Conservation (phyloP, 129 eudicot species). For the Flaveria brownii region DNA sequence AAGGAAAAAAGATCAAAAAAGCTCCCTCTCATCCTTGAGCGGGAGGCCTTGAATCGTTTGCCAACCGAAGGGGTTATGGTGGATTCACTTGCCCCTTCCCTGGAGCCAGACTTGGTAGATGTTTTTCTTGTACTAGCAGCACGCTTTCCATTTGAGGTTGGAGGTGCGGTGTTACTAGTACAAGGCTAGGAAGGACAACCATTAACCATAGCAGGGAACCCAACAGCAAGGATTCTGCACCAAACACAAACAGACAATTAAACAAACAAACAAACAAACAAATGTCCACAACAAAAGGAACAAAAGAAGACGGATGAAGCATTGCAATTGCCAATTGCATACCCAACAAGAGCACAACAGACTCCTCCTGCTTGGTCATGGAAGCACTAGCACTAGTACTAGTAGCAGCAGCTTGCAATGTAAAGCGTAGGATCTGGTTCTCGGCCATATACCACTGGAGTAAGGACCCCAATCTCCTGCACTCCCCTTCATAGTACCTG, state of each 20-base stretch:
- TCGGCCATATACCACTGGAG: conserved; percentile 82
- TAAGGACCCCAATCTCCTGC: conserved; percentile 74
- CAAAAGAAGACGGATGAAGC: neutral
- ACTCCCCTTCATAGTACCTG: conserved; percentile 76
- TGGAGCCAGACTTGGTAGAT: no score
- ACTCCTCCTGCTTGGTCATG: conserved; percentile 97
- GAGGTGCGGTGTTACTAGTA: no score
- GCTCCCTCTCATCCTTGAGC: no score
- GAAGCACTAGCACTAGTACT: conserved; percentile 45
- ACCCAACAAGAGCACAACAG: conserved; percentile 99
- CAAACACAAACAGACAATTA: neutral
- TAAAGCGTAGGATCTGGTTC: conserved; percentile 79
- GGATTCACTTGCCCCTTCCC: no score
- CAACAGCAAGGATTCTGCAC: conserved; percentile 99
- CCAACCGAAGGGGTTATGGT: no score
- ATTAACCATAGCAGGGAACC: conserved; percentile 99
- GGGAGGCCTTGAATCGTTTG: no score
- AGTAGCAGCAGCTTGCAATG: conserved; percentile 57
- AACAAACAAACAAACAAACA: no score
- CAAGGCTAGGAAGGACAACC: conserved; percentile 55
- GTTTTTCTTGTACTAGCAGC: no score
- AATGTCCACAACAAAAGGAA: neutral
- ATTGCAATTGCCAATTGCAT: conserved; percentile 37
- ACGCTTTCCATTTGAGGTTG: no score
- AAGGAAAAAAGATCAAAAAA: no score